Percentiles rank a stretch among this genome's conserved stretches.
Conservation (phyloP, 148 eudicot species). For the Selenicereus undatus region DNA sequence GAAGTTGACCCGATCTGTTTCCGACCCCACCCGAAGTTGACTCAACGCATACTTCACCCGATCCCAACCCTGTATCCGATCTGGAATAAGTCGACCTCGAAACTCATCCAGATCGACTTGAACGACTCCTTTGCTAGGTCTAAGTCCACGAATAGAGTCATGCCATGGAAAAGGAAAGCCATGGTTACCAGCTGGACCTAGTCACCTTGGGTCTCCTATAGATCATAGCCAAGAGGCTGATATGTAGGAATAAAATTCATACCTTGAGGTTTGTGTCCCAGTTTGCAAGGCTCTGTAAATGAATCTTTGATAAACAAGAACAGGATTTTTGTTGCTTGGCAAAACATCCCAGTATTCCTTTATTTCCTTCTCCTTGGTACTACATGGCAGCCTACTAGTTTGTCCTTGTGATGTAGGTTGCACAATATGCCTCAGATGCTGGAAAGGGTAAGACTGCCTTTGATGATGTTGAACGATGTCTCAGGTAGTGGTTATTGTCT, state of each 20-base stretch:
- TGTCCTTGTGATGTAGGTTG: constrained; percentile 56
- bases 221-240: too few species aligned
- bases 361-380: not conserved
- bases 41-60: too few species aligned
- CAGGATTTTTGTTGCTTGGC: constrained; percentile 10
- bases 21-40: too few species aligned
- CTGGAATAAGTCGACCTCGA: too few species aligned
- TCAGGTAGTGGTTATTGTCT: constrained; percentile 43
- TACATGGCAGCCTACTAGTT: not conserved
- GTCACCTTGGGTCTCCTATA: not conserved
- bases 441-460: constrained; percentile 69
- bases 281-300: not conserved
- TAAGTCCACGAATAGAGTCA: not conserved
- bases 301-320: not conserved
- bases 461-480: constrained; percentile 71
- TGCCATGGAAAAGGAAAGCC: not conserved
- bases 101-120: too few species aligned
- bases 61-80: too few species aligned
- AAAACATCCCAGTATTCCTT: not conserved
- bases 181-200: not conserved
- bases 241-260: too few species aligned
- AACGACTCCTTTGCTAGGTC: too few species aligned
- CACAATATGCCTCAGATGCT: constrained; percentile 80
- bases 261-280: not conserved
- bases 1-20: too few species aligned